Conservation (phyloP, 1,284 basidiomycete species). For the Cryptococcus sp. region DNA sequence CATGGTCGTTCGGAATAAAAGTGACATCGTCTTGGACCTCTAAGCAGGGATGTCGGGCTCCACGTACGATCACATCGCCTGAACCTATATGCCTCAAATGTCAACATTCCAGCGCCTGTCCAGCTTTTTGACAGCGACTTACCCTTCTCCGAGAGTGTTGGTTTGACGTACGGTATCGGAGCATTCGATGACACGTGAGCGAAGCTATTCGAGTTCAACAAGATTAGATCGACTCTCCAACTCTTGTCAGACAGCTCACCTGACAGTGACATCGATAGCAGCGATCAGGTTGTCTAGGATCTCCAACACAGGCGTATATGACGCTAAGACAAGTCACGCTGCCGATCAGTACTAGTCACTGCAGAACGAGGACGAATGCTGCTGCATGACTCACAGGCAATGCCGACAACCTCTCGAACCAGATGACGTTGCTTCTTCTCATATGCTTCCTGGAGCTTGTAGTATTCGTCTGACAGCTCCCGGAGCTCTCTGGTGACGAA, state of each 20-base stretch:
- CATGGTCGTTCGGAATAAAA: conserved; percentile 88
- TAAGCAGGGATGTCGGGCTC: conserved; percentile 91
- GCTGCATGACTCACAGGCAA: conserved; percentile 69
- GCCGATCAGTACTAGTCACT: background rate
- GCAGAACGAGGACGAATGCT: background rate
- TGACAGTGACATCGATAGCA: conserved; percentile 86
- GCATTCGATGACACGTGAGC: conserved; percentile 87
- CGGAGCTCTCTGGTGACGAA: conserved; percentile 86
- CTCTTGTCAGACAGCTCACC: conserved; percentile 57
- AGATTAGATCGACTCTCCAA: background rate
- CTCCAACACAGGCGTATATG: conserved; percentile 89
- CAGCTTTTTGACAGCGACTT: conserved; percentile 14
- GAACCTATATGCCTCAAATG: conserved; percentile 58
- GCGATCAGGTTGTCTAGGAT: conserved; percentile 84
- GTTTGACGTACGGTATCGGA: conserved; percentile 73
- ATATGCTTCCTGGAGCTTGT: conserved; percentile 37
- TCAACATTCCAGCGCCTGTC: background rate
- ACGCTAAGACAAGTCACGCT: conserved; percentile 58
- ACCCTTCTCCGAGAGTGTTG: conserved; percentile 62
- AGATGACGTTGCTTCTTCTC: conserved; percentile 57
- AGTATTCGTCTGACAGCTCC: conserved; percentile 71
- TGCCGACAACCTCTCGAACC: conserved; percentile 90
- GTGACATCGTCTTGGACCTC: conserved; percentile 94
- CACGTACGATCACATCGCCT: conserved; percentile 73
- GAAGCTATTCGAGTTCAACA: conserved; percentile 60